These are phyloP conservation scores for Scedosporium boydii DNA, from an alignment of 2,329 filamentous ascomycete genomes.

Conservation along the genomic window DNA sequence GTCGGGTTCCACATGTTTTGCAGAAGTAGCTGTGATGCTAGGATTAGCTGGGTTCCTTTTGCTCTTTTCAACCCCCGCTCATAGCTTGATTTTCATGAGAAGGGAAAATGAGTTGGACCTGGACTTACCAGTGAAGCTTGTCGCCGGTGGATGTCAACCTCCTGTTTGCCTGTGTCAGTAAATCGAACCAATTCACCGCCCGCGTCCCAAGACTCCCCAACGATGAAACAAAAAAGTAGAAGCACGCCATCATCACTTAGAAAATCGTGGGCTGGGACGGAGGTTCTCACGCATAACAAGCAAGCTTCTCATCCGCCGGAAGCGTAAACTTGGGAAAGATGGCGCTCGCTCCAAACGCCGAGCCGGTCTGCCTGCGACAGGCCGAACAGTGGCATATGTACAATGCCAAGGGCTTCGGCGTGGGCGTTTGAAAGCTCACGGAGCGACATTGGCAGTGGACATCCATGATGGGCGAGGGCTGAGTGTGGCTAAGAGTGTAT, in stretches of 20 bases:
- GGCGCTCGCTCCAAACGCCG: slow-evolving; percentile 59
- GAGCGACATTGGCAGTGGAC: slow-evolving; percentile 56
- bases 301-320: slow-evolving; percentile 36
- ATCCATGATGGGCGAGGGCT: slow-evolving; percentile 33
- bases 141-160: slow-evolving; percentile 48
- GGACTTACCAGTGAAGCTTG: slow-evolving; percentile 44
- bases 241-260: background rate
- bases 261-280: background rate
- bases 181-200: no score
- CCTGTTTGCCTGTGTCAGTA: slow-evolving; percentile 21
- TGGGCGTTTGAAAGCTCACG: slow-evolving; percentile 53
- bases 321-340: slow-evolving; percentile 60
- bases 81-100: background rate
- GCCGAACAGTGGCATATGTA: slow-evolving; percentile 64
- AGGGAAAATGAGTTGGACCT: background rate
- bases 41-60: no score
- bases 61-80: background rate
- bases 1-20: slow-evolving; percentile 52
- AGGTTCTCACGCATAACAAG: slow-evolving; percentile 43
- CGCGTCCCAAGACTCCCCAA: background rate
- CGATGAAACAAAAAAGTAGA: background rate
- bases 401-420: slow-evolving; percentile 48
- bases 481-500: background rate
- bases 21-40: slow-evolving; percentile 48
- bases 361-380: slow-evolving; percentile 56